Base-by-base conservation (phyloP, 1,284 basidiomycete species). In the Xerocomus nothofagi region DNA sequence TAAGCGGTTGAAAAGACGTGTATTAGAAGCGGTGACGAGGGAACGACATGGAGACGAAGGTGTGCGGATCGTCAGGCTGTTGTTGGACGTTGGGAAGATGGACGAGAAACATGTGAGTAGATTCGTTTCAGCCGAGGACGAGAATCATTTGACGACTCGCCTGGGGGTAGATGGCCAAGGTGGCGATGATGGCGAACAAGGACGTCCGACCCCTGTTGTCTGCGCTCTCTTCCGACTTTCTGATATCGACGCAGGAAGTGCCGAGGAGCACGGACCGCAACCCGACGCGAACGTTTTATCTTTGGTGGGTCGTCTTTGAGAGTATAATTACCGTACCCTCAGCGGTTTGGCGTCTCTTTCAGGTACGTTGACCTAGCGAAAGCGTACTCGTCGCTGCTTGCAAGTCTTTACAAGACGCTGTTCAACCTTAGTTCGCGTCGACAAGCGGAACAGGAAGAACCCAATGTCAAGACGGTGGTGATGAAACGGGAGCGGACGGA, bases 41-140 rank as follows among this genome's bases (percentile, higher is more conserved):
- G 90, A 95, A 59, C 82, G 87, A 57, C 86, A 94, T 63, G 94
- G 94, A n/a, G 77, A 85, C 15, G 83, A 86, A 37, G 94, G 91
- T 12, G 86, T 94, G 3, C 79, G 95, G 31, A 86, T 98, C 45
- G 73, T 98, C 54, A 80, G 88, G 44, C 76, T 98, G 18, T 71
- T 99, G 26, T 70, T 91, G 43, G 84, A 88, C 48, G 86, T 86
- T n/a, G 93, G 92, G n/a, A 97, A 97, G 71, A 86, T 96, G 74
- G 92, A 95, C 55, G 96, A 98, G 70, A 95, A 96, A 66, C 92
- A 94, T 43, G 51, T 47, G 39, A 30, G 36, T 47, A 12, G n/a
- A 31, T 17, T 5, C 8, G 4, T 6, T 31, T 47, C 2, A n/a
- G 15, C 37, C 31, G 31, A 39, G 23, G 10, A 43, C 34, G 17